These are phyloP conservation scores for Porogramme epimiltina DNA, from an alignment of 1,284 basidiomycete genomes.

Conservation along the genomic window DNA sequence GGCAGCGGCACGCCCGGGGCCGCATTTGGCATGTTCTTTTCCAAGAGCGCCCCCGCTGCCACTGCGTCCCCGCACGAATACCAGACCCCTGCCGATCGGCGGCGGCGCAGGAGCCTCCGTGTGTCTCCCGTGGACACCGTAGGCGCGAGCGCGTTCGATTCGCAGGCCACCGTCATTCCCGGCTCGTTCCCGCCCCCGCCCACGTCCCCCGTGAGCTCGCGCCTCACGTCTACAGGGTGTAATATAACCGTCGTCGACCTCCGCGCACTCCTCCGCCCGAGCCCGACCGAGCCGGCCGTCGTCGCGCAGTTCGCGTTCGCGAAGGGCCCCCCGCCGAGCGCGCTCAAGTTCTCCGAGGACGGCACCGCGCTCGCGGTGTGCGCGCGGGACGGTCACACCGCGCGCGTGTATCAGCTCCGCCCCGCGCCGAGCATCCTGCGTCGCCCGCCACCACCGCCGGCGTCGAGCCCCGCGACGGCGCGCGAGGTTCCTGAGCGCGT, in stretches of 20 bases:
- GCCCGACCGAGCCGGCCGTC: slow-evolving; percentile 27
- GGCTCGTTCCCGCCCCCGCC: slow-evolving; percentile 16
- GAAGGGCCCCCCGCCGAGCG: slow-evolving; percentile 49
- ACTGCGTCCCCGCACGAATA: slow-evolving; percentile 14
- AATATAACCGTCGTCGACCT: slow-evolving; percentile 62
- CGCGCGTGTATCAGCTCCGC: slow-evolving; percentile 56
- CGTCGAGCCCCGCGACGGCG: not conserved
- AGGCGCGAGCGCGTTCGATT: not conserved
- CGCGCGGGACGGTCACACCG: slow-evolving; percentile 60
- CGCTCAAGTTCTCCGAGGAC: slow-evolving; percentile 59
- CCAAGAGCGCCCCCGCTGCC: slow-evolving; percentile 62
- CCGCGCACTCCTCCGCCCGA: slow-evolving; percentile 34
- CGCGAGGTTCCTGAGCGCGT: not conserved
- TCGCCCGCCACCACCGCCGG: not conserved
- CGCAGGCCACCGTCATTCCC: slow-evolving; percentile 8
- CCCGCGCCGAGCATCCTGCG: slow-evolving; percentile 36
- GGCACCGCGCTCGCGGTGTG: slow-evolving; percentile 62
- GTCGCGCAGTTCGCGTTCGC: slow-evolving; percentile 52
- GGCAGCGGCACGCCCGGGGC: not conserved
- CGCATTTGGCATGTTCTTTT: slow-evolving; percentile 45
- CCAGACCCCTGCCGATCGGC: slow-evolving; percentile 12
- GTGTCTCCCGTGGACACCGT: slow-evolving; percentile 10
- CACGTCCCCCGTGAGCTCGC: slow-evolving; percentile 14
- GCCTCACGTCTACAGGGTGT: slow-evolving; percentile 27
- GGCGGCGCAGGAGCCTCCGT: slow-evolving; percentile 11